Evolutionary conservation across 129 eudicot species (phyloP).

Genomic region (Tagetes patula): DNA sequence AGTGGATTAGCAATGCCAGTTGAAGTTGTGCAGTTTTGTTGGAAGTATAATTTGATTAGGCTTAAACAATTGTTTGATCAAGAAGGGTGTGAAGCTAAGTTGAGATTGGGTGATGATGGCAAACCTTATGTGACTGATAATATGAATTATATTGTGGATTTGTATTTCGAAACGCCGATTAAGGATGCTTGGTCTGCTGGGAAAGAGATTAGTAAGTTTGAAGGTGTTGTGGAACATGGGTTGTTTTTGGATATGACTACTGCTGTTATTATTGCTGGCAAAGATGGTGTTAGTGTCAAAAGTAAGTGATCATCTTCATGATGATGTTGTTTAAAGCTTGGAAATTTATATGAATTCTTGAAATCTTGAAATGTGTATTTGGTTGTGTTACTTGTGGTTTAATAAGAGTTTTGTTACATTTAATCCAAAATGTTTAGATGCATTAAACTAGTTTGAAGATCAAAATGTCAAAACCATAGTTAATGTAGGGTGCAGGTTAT

Average conservation of each 20-base stretch:
- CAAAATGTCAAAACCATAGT: no score
- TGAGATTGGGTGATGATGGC: constrained; percentile 73
- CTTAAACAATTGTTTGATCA: constrained; percentile 62
- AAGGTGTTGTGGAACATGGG: constrained; percentile 98
- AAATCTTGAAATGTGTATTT: constrained; percentile 17
- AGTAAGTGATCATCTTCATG: constrained; percentile 43
- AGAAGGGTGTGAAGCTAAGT: constrained; percentile 76
- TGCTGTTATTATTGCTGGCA: constrained; percentile 81
- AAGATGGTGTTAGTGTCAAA: constrained; percentile 73
- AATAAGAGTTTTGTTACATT: constrained; percentile 9
- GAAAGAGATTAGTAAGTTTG: constrained; percentile 65
- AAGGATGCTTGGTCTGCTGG: constrained; percentile 76
- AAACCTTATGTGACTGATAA: constrained; percentile 95
- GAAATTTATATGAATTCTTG: constrained; percentile 19
- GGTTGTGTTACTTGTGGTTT: constrained; percentile 4
- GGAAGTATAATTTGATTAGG: constrained; percentile 80
- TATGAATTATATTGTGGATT: constrained; percentile 77
- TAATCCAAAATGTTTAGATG: no score
- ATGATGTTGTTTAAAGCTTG: constrained; percentile 1
- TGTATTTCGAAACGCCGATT: constrained; percentile 87
- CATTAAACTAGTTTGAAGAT: no score
- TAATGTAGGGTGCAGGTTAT: no score
- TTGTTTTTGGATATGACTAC: constrained; percentile 92
- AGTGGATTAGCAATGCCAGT: constrained; percentile 98
- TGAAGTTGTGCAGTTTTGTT: constrained; percentile 96